phyloP scores from a whole-genome alignment of 2,329 filamentous ascomycete genomes.

The Aspergillus sp. region DNA sequence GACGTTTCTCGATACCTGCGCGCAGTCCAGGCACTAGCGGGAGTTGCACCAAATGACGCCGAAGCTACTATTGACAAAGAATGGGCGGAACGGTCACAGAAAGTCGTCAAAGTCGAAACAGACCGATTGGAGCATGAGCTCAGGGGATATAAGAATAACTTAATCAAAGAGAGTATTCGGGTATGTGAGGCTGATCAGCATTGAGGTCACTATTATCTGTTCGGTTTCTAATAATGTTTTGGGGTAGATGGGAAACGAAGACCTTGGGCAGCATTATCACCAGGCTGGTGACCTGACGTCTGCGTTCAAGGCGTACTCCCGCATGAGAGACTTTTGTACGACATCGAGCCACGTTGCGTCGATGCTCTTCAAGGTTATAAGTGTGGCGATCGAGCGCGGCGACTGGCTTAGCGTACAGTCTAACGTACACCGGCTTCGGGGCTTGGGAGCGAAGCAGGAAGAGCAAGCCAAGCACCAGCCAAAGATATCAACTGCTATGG shows the following conservation, averaged over 20 bases:
- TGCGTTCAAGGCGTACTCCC: conserved; percentile 74
- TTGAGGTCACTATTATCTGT: background rate
- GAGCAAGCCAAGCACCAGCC: conserved; percentile 57
- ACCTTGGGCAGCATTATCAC: conserved; percentile 82
- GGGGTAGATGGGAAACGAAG: conserved; percentile 85
- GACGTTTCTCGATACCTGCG: conserved; percentile 72
- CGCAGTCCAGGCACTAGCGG: conserved; percentile 64
- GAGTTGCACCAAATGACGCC: conserved; percentile 65
- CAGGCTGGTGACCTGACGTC: conserved; percentile 70
- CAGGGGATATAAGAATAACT: conserved; percentile 91
- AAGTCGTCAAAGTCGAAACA: conserved; percentile 67
- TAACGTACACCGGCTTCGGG: conserved; percentile 58
- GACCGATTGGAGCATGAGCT: conserved; percentile 79
- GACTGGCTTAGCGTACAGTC: conserved; percentile 72
- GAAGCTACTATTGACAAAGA: conserved; percentile 65
- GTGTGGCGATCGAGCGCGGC: conserved; percentile 70
- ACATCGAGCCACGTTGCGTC: conserved; percentile 80
- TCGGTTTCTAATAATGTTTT: conserved; percentile 9
- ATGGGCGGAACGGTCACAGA: conserved; percentile 73
- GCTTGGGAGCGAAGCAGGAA: conserved; percentile 55
- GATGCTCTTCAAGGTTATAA: conserved; percentile 75
- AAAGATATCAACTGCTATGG: conserved; percentile 66
- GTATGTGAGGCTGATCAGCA: conserved; percentile 49
- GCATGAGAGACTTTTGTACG: conserved; percentile 89
- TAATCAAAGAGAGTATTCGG: conserved; percentile 94